phyloP scores from a whole-genome alignment of 768 basidiomycete genomes.

The Pulveroboletus frians region DNA sequence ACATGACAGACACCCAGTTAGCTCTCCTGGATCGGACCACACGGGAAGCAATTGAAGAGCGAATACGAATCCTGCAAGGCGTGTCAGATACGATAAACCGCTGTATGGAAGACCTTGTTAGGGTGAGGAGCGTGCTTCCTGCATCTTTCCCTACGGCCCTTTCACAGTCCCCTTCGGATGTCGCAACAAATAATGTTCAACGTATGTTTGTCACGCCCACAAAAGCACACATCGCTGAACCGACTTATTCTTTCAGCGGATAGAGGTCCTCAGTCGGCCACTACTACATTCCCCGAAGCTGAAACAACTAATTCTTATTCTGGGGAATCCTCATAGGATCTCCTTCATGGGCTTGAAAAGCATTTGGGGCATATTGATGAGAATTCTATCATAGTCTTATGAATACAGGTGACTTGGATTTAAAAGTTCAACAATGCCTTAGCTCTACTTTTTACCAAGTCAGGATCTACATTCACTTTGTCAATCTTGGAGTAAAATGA shows the following conservation, averaged over 20 bases:
- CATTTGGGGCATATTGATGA: not conserved
- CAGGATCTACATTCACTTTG: constrained; percentile 51
- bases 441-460: constrained; percentile 51
- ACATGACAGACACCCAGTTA: constrained; percentile 50
- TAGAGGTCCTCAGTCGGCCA: not conserved
- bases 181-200: constrained; percentile 7
- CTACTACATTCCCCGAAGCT: not conserved
- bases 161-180: constrained; percentile 6
- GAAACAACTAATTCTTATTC: not conserved
- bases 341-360: not conserved
- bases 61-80: constrained; percentile 70
- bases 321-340: constrained; percentile 1
- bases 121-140: constrained; percentile 69
- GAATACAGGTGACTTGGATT: constrained; percentile 1
- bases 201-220: constrained; percentile 7
- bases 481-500: constrained; percentile 60
- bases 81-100: constrained; percentile 70
- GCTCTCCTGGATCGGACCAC: constrained; percentile 60
- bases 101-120: constrained; percentile 74
- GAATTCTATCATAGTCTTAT: not conserved
- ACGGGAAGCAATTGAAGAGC: constrained; percentile 79
- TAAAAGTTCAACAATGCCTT: constrained; percentile 32
- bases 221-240: not conserved
- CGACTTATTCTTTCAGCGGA: not conserved
- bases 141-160: constrained; percentile 19